Base-by-base conservation (phyloP, 2,329 filamentous ascomycete species). In the Ophiocordyceps robertsii region DNA sequence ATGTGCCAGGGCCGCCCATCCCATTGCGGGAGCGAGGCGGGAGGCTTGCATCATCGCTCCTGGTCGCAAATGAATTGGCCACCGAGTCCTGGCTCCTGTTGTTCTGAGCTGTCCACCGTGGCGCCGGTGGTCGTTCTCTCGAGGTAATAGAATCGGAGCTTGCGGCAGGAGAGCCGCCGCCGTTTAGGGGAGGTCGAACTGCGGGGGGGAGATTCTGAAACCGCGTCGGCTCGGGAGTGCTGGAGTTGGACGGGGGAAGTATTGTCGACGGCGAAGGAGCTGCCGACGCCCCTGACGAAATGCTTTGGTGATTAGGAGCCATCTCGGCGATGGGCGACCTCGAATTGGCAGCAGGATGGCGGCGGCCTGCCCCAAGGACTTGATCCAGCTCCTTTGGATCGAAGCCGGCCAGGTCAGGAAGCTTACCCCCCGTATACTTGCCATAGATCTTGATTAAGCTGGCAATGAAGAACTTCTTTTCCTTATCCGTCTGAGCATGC, bases 401-500 rank as follows among this genome's bases (percentile, higher is more conserved):
- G 58, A 98, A 96, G 8, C 90, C 90, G 43, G 76, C 68, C 41
- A 98, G 70, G 45, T 84, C 75, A 2, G 92, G 92, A 29, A 78
- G 64, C 54, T 81, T 83, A 12, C 90, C 90, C 27, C 86, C 84
- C 1, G 92, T 96, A 58, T 96, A 98, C 64, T 96, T 98, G 53
- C 81, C 81, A 60, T 85, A 98, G 50, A 98, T 95, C 63, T 96
- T 98, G 56, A 96, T 79, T 52, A 96, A 66, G 61, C 89, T 95
- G 30, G 85, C 88, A 55, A 98, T 92, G 63, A 98, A 98, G 65
- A 96, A 96, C 58, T 95, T 90, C 70, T 95, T 96, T 65, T 98
- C 92, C 66, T 95, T 95, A 42, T 85, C 75, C 1, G 86, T 92
- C 49, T 87, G 81, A 30, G 92, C 88, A 61, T 94, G 80, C 92